A percentile compares a stretch with the other conserved stretches of the same genome.
These are phyloP conservation scores for Pichia insulana DNA, from an alignment of 805 yeast species.

Conservation along the genomic window DNA sequence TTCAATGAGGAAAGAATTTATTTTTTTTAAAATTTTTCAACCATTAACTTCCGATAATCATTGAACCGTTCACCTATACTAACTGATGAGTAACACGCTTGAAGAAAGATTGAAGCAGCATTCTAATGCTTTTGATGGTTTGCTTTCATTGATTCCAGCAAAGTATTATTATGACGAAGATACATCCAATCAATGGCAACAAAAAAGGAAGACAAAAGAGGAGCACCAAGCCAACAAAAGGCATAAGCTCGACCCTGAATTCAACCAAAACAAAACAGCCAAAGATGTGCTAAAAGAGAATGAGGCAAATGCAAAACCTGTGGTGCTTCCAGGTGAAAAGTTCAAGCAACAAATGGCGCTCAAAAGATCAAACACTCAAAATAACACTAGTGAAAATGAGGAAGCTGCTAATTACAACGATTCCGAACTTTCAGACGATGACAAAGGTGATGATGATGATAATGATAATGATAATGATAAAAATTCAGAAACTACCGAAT, in stretches of 20 bases:
- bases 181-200: constrained; percentile 84
- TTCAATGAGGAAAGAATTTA: too few species aligned
- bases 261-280: constrained; percentile 41
- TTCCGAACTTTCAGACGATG: constrained; percentile 4
- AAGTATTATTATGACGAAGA: constrained; percentile 90
- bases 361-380: constrained; percentile 8
- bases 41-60: background rate
- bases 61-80: background rate
- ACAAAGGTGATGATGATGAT: constrained; percentile 5
- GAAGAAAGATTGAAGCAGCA: constrained; percentile 72
- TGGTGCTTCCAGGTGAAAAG: constrained; percentile 28
- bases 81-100: constrained; percentile 14
- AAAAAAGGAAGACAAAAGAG: constrained; percentile 63
- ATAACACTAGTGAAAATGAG: constrained; percentile 23
- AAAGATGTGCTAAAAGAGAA: constrained; percentile 49
- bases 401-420: constrained; percentile 19
- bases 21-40: background rate
- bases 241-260: constrained; percentile 68
- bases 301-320: constrained; percentile 46
- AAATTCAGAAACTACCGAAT: constrained; percentile 19
- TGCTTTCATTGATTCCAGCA: constrained; percentile 86
- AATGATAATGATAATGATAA: constrained; percentile 16
- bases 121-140: constrained; percentile 78
- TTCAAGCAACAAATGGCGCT: constrained; percentile 3
- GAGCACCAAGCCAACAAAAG: constrained; percentile 54